Evolutionary conservation across 1,139 yeast genomes (phyloP).

Genomic region (Suhomyces taliae): DNA sequence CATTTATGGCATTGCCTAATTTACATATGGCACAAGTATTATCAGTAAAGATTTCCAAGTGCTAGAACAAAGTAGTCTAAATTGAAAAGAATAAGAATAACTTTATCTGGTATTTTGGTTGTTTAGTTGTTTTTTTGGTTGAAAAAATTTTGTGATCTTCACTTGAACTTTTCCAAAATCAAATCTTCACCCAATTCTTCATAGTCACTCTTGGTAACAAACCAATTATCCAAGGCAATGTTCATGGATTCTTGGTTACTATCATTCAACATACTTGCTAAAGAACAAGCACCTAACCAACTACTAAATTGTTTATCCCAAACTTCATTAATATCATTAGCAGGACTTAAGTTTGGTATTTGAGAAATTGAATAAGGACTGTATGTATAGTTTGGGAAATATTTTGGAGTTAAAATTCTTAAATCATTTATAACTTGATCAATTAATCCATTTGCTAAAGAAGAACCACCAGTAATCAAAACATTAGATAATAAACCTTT

Average conservation of each 20-base stretch:
- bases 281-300: slow-evolving; percentile 69
- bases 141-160: slow-evolving; percentile 3
- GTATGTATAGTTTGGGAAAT: slow-evolving; percentile 51
- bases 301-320: slow-evolving; percentile 59
- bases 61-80: not conserved
- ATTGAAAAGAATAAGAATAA: not conserved
- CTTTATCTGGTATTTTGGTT: too few relatives aligned
- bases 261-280: slow-evolving; percentile 53
- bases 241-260: slow-evolving; percentile 39
- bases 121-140: not conserved
- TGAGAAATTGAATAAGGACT: slow-evolving; percentile 35
- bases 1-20: slow-evolving; percentile 1
- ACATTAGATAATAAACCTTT: slow-evolving; percentile 54
- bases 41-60: not conserved
- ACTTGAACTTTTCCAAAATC: slow-evolving; percentile 56
- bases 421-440: slow-evolving; percentile 63
- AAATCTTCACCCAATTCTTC: slow-evolving; percentile 61
- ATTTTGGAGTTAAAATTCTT: slow-evolving; percentile 42
- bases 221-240: slow-evolving; percentile 53
- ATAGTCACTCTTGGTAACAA: slow-evolving; percentile 57
- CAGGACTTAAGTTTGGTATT: slow-evolving; percentile 12
- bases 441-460: slow-evolving; percentile 59
- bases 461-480: slow-evolving; percentile 65
- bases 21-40: slow-evolving; percentile 1
- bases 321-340: slow-evolving; percentile 33